Conservation (phyloP, 306 rosid genomes). For the Medicago arabica region DNA sequence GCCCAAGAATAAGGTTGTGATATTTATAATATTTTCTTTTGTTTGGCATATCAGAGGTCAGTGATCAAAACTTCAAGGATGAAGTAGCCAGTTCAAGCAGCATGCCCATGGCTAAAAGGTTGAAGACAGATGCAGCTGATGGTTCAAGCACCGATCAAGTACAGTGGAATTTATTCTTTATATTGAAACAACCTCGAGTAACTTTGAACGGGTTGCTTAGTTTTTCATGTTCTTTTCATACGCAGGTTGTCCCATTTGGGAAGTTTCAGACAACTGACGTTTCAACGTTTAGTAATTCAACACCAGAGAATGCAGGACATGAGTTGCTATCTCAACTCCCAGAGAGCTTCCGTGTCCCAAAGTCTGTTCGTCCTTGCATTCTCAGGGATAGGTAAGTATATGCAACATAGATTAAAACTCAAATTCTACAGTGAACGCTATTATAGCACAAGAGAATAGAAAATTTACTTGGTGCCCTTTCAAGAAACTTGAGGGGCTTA, state of each 20-base stretch:
- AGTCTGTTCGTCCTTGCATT: conserved; percentile 45
- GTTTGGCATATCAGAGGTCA: conserved; percentile 53
- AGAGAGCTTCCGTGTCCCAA: conserved; percentile 46
- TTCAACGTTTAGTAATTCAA: conserved; percentile 44
- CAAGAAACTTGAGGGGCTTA: conserved; percentile 38
- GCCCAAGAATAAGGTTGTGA: conserved; percentile 15
- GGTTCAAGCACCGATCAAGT: conserved; percentile 59
- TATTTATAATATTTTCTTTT: conserved; percentile 11
- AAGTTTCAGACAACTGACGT: conserved; percentile 42
- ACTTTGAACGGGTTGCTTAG: conserved; percentile 33
- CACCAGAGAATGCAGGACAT: conserved; percentile 43
- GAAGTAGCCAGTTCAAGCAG: conserved; percentile 57
- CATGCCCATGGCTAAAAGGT: conserved; percentile 58
- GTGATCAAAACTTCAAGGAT: conserved; percentile 81
- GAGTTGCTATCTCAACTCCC: conserved; percentile 55
- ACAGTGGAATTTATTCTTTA: conserved; percentile 31
- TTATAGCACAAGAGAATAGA: conserved; percentile 31
- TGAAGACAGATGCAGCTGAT: conserved; percentile 52
- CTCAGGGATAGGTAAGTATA: conserved; percentile 51
- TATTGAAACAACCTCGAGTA: conserved; percentile 19
- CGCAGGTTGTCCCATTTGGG: conserved; percentile 59
- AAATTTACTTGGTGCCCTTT: conserved; percentile 31
- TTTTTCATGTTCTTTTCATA: conserved; percentile 19
- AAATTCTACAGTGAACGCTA: conserved; percentile 39
- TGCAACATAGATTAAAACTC: conserved; percentile 43